Conservation (phyloP, 225 moss, liverwort and hornwort species). For the Antitrichia curtipendula region DNA sequence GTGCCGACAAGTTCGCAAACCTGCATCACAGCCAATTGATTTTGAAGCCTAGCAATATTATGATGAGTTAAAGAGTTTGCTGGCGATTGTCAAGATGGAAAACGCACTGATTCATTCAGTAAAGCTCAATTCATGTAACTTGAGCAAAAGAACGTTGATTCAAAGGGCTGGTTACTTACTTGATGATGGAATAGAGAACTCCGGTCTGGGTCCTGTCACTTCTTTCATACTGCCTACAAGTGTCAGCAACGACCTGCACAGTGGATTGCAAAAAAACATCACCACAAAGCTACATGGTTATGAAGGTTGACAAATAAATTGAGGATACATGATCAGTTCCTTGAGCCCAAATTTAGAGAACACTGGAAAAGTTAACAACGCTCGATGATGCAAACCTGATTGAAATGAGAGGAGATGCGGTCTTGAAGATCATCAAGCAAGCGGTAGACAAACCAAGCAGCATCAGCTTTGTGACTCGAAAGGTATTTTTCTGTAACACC, state of each 20-base stretch:
- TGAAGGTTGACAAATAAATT: neutral
- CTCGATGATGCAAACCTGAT: conserved; percentile 33
- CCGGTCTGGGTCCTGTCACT: conserved; percentile 67
- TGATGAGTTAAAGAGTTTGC: neutral
- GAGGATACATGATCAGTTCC: neutral
- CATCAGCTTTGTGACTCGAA: conserved; percentile 61
- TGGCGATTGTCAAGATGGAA: neutral
- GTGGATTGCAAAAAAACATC: neutral
- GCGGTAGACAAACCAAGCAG: conserved; percentile 76
- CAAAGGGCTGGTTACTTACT: conserved; percentile 3
- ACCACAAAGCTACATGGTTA: neutral
- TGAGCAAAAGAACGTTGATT: neutral
- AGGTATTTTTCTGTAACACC: conserved; percentile 76
- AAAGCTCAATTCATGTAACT: neutral
- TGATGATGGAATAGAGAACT: conserved; percentile 64
- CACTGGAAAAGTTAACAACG: neutral
- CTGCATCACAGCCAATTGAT: conserved; percentile 15
- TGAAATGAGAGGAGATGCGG: conserved; percentile 68
- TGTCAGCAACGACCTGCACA: conserved; percentile 67
- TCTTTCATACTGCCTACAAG: conserved; percentile 68
- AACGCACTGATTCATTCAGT: neutral
- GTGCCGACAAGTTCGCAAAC: conserved; percentile 67
- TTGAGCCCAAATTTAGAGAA: neutral
- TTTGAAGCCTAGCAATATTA: neutral
- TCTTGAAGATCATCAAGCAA: conserved; percentile 71